Evolutionary conservation across 345 rosid genomes (phyloP).

Genomic region (Euphorbia tirucalli): DNA sequence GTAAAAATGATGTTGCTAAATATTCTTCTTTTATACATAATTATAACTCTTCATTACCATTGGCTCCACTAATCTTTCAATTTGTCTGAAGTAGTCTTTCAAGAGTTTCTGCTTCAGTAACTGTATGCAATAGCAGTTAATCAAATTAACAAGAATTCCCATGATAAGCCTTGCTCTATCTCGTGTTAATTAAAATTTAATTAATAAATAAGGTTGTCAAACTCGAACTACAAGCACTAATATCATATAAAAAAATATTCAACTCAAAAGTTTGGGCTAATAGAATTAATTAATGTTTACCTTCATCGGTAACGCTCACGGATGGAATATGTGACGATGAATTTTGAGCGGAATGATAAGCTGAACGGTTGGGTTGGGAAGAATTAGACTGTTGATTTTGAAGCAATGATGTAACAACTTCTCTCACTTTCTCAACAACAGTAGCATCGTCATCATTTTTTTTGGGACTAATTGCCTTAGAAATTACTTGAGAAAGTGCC

Average conservation of each 20-base stretch:
- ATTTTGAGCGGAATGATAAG: conserved; percentile 29
- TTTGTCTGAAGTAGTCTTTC: conserved; percentile 67
- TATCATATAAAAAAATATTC: no score
- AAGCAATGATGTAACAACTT: conserved; percentile 48
- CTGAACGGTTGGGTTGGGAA: neutral
- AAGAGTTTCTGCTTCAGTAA: conserved; percentile 47
- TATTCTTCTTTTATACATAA: conserved; percentile 9
- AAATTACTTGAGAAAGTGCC: conserved; percentile 60
- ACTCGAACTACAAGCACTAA: no score
- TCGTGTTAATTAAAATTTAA: neutral
- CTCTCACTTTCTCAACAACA: conserved; percentile 47
- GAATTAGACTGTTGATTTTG: conserved; percentile 30
- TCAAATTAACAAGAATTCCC: no score
- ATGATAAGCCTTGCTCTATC: neutral
- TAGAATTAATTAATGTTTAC: conserved; percentile 23
- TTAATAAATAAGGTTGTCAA: neutral
- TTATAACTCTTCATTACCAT: conserved; percentile 8
- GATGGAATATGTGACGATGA: conserved; percentile 31
- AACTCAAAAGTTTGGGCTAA: neutral
- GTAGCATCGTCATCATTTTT: conserved; percentile 35
- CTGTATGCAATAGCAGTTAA: conserved; percentile 25
- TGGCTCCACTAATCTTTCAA: conserved; percentile 28
- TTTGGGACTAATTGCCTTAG: conserved; percentile 59
- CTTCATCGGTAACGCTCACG: conserved; percentile 40
- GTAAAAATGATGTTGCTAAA: neutral